Conservation (phyloP, 1,139 yeast species). For the Debaryomyces coudertii region DNA sequence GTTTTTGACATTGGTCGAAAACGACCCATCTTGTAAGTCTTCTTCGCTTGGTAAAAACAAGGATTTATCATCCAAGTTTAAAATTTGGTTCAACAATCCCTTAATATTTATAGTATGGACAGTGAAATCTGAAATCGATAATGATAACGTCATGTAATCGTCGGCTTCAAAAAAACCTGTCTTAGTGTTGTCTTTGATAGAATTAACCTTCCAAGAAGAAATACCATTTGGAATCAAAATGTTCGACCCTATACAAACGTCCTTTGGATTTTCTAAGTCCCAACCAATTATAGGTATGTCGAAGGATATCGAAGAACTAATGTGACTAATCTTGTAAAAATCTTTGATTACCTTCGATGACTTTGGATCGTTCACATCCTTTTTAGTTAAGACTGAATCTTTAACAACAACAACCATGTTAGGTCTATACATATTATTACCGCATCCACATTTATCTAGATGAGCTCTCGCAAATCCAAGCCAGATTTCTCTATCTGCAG, state of each 20-base stretch:
- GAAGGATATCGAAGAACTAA: slow-evolving; percentile 41
- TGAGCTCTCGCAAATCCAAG: slow-evolving; percentile 44
- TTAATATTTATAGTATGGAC: slow-evolving; percentile 36
- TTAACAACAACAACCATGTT: slow-evolving; percentile 32
- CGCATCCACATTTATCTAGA: slow-evolving; percentile 40
- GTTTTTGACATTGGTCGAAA: neutral
- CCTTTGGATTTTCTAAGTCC: slow-evolving; percentile 27
- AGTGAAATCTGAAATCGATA: slow-evolving; percentile 41
- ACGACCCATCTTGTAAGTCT: neutral
- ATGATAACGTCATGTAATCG: slow-evolving; percentile 36
- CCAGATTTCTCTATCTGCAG: slow-evolving; percentile 32
- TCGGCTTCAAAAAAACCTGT: slow-evolving; percentile 20
- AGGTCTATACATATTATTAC: slow-evolving; percentile 39
- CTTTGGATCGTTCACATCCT: neutral
- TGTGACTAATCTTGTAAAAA: slow-evolving; percentile 30
- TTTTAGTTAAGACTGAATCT: slow-evolving; percentile 15
- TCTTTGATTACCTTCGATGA: slow-evolving; percentile 13
- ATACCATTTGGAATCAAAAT: slow-evolving; percentile 45
- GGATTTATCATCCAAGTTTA: slow-evolving; percentile 17
- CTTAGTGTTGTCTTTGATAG: slow-evolving; percentile 14
- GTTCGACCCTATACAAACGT: slow-evolving; percentile 33
- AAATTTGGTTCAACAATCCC: slow-evolving; percentile 29
- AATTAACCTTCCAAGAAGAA: slow-evolving; percentile 30
- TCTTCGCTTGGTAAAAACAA: slow-evolving; percentile 13
- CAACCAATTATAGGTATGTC: slow-evolving; percentile 37